Evolutionary conservation across 768 basidiomycete species (phyloP).

Genomic region (Ramaria rubella): DNA sequence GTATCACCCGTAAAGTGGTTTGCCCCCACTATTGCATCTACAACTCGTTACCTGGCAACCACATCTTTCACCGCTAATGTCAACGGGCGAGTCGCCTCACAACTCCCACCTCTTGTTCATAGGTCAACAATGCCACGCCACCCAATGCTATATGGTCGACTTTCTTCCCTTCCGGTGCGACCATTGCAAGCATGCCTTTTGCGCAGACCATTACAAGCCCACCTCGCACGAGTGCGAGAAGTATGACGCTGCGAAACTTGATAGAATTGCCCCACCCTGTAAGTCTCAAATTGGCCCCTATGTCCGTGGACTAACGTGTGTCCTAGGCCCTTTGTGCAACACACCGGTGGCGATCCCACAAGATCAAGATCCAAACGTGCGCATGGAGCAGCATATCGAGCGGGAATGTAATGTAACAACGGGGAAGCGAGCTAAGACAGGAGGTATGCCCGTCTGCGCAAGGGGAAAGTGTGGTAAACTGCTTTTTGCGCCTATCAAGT

Average conservation of each 20-base stretch:
- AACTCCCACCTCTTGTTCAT: slow-evolving; percentile 48
- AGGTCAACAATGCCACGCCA: slow-evolving; percentile 65
- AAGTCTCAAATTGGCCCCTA: no score
- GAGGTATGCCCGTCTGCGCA: slow-evolving; percentile 53
- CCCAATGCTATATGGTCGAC: slow-evolving; percentile 66
- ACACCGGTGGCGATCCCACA: slow-evolving; percentile 67
- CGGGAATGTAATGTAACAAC: slow-evolving; percentile 64
- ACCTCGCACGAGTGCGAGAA: slow-evolving; percentile 58
- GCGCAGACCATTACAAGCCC: slow-evolving; percentile 74
- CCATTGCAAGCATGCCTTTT: slow-evolving; percentile 65
- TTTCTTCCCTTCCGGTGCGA: slow-evolving; percentile 85
- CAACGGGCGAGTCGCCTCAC: slow-evolving; percentile 8
- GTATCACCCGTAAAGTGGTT: no score
- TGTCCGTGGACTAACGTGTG: no score
- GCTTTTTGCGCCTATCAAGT: slow-evolving; percentile 66
- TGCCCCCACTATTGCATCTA: no score
- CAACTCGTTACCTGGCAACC: no score
- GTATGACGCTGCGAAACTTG: slow-evolving; percentile 63
- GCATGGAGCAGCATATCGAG: slow-evolving; percentile 71
- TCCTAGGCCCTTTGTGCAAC: slow-evolving; percentile 68
- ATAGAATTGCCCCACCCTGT: slow-evolving; percentile 77
- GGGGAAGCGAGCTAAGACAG: slow-evolving; percentile 44
- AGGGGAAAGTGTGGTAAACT: slow-evolving; percentile 60
- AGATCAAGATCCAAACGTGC: slow-evolving; percentile 72
- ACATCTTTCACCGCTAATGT: no score